A percentile compares a stretch with the other conserved stretches of the same genome.
phyloP scores from a whole-genome alignment of 1,284 basidiomycete genomes.

The Termitomyces sp. region DNA sequence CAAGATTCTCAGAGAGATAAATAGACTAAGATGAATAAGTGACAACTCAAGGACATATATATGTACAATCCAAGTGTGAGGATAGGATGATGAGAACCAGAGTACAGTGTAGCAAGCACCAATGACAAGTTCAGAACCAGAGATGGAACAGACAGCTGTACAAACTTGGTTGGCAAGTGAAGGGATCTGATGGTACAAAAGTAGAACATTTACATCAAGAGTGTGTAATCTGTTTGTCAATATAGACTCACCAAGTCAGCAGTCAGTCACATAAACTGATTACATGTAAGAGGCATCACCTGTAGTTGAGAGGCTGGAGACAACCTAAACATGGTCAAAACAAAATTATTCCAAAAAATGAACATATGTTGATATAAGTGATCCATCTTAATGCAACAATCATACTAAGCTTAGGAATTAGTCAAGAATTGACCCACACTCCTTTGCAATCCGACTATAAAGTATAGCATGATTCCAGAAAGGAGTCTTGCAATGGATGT shows the following conservation, averaged over 20 bases:
- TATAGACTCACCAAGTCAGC: conserved; percentile 34
- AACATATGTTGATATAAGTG: conserved; percentile 39
- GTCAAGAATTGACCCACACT: conserved; percentile 55
- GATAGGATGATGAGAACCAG: conserved; percentile 45
- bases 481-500: conserved; percentile 45
- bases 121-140: conserved; percentile 38
- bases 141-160: conserved; percentile 43
- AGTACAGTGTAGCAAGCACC: conserved; percentile 50
- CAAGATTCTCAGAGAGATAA: conserved; percentile 35
- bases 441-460: conserved; percentile 54
- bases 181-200: conserved; percentile 42
- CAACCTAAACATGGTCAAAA: not conserved
- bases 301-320: conserved; percentile 31
- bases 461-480: conserved; percentile 60
- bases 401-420: conserved; percentile 53
- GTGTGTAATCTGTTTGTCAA: conserved; percentile 53
- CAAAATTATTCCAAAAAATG: not conserved
- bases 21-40: not conserved
- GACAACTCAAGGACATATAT: not conserved
- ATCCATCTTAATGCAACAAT: conserved; percentile 51
- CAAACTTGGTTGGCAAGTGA: conserved; percentile 50
- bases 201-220: conserved; percentile 35
- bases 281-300: conserved; percentile 14
- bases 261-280: not conserved
- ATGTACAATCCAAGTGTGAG: conserved; percentile 50